Percentiles rank a stretch among this genome's conserved stretches.
Evolutionary conservation across 768 basidiomycete species (phyloP).

Genomic region (Phylloporus sp.): DNA sequence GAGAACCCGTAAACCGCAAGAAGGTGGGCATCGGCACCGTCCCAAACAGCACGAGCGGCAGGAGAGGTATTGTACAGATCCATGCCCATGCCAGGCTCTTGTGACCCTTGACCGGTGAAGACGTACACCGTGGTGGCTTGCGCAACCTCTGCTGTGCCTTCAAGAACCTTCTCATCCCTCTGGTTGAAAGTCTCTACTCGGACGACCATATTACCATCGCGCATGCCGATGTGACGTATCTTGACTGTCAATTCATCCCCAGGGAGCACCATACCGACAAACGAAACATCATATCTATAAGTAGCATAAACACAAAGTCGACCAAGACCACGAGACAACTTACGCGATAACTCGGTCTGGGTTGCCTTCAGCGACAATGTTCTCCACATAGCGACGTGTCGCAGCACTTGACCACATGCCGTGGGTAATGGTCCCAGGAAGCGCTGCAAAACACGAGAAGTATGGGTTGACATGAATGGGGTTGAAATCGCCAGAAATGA

Average conservation of each 20-base stretch:
- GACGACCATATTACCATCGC: slow-evolving; percentile 88
- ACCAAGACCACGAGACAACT: slow-evolving; percentile 31
- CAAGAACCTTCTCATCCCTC: slow-evolving; percentile 85
- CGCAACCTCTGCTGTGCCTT: slow-evolving; percentile 88
- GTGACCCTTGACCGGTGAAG: slow-evolving; percentile 98
- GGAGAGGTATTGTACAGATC: slow-evolving; percentile 91
- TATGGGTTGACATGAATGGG: slow-evolving; percentile 99
- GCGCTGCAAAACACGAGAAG: slow-evolving; percentile 88
- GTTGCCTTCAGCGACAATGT: slow-evolving; percentile 85
- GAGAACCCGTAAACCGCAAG: slow-evolving; percentile 97
- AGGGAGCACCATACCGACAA: slow-evolving; percentile 96
- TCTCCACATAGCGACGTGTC: slow-evolving; percentile 88
- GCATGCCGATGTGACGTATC: slow-evolving; percentile 88
- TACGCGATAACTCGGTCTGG: slow-evolving; percentile 87
- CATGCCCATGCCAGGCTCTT: slow-evolving; percentile 99
- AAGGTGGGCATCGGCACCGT: slow-evolving; percentile 89
- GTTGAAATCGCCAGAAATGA: slow-evolving; percentile 96
- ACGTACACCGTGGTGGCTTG: slow-evolving; percentile 93
- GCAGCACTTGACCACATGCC: slow-evolving; percentile 97
- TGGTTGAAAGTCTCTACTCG: slow-evolving; percentile 82
- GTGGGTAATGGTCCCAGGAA: slow-evolving; percentile 96
- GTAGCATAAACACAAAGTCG: slow-evolving; percentile 4
- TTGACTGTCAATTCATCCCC: slow-evolving; percentile 82
- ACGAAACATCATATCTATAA: slow-evolving; percentile 82
- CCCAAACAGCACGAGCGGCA: slow-evolving; percentile 96